Evolutionary conservation across 2,329 filamentous ascomycete species (phyloP).

Genomic region (Aspergillus japonicus): DNA sequence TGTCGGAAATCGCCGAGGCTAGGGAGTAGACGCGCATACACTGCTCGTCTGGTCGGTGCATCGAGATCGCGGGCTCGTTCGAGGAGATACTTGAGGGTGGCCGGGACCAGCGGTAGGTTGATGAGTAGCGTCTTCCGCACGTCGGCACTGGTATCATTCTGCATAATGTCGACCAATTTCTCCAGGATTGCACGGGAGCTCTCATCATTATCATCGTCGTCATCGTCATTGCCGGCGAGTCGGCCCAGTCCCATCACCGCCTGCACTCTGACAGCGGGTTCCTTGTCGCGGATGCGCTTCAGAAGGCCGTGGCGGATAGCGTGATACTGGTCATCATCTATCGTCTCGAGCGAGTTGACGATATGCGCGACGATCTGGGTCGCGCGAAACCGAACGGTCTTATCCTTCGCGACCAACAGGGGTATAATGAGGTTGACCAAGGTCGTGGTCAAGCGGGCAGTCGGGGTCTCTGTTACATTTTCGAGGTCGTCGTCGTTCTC

Average conservation of each 20-base stretch:
- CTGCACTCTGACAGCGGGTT: conserved; percentile 86
- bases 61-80: conserved; percentile 91
- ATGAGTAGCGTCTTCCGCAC: conserved; percentile 83
- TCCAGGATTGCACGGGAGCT: conserved; percentile 69
- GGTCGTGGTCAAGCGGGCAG: conserved; percentile 70
- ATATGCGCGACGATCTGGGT: conserved; percentile 89
- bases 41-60: conserved; percentile 73
- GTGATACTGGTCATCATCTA: conserved; percentile 89
- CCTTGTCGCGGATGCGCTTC: conserved; percentile 88
- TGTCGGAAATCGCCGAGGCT: conserved; percentile 92
- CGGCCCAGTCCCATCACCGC: conserved; percentile 87
- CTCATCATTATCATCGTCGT: conserved; percentile 66
- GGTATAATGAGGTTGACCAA: conserved; percentile 73
- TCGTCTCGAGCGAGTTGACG: conserved; percentile 85
- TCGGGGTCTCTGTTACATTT: conserved; percentile 77
- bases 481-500: conserved; percentile 67
- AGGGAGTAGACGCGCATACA: conserved; percentile 85
- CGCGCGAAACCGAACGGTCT: conserved; percentile 82
- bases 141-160: conserved; percentile 92
- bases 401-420: conserved; percentile 83
- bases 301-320: conserved; percentile 75
- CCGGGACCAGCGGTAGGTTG: conserved; percentile 82
- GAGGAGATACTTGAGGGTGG: conserved; percentile 80
- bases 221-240: conserved; percentile 70
- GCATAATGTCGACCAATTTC: conserved; percentile 81